Base-by-base conservation (phyloP, 495 filamentous ascomycete genomes). In the Aspergillus taichungensis region DNA sequence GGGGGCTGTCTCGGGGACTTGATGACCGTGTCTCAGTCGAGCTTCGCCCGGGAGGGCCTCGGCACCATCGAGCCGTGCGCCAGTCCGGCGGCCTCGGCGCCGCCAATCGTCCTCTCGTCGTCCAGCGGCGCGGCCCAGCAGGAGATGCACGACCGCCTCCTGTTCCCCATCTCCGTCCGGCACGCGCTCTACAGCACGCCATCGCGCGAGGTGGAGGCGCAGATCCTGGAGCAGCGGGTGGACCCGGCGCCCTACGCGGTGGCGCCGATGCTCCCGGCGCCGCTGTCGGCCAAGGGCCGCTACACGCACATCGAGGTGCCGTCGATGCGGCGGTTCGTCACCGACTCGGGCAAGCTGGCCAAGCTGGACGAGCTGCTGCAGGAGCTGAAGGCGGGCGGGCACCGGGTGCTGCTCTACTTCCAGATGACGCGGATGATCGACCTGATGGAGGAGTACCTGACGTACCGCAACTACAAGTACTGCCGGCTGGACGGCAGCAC, bases 401-500 rank as follows among this genome's bases (percentile, higher is more conserved):
- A 99, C 55, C 89, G 92, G 56, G 92, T 99, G 12, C 78, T 99
- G 6, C 73, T 99, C n/a, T 99, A 99, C 73, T 99, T 99, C 83
- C 92, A 99, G 69, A 99, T 99, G 92, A 99, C 92, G n/a, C 83
- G 86, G 54, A 99, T 99, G 92, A 97, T 99, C 59, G 92, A 99
- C 58, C 70, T 99, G 31, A 96, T 96, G 84, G 92, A 99, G 57
- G 92, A 99, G 64, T 99, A 97, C 57, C 75, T 99, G 34, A 97
- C 92, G 3, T 97, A 95, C 69, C 84, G 92, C 53, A 95, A 96
- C 66, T 96, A 94, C 80, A 95, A 94, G 62, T 98, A 97, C 69
- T 89, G 91, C 47, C 85, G 92, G 13, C 78, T 98, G 29, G 92
- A 98, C 54, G 92, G 92, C 58, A 95, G 88, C 29, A 97, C 92